Conservation (phyloP, 1,284 basidiomycete genomes). For the Leccinum ponderosum region DNA sequence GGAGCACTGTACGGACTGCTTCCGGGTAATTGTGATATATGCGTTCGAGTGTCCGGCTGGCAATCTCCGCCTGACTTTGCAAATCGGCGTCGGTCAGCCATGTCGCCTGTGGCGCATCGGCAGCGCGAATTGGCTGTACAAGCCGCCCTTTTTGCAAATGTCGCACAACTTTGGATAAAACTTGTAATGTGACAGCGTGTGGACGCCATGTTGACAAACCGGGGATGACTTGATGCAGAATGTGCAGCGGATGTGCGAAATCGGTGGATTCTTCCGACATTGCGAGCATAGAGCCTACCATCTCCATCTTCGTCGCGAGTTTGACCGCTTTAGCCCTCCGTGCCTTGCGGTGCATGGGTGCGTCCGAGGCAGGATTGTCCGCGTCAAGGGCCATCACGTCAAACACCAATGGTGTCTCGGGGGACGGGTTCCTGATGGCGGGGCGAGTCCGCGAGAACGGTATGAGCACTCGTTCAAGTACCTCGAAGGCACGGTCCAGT, state of each 20-base stretch:
- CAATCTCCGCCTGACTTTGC: constrained; percentile 31
- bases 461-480: constrained; percentile 64
- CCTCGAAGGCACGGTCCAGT: constrained; percentile 77
- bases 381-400: constrained; percentile 22
- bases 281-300: constrained; percentile 16
- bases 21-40: constrained; percentile 53
- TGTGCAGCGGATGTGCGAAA: constrained; percentile 57
- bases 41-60: constrained; percentile 41
- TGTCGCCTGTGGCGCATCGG: constrained; percentile 16
- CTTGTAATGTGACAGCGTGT: constrained; percentile 49
- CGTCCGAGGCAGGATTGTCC: constrained; percentile 30
- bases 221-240: constrained; percentile 63
- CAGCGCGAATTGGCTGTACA: constrained; percentile 42
- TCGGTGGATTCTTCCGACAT: constrained; percentile 33
- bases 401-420: constrained; percentile 50
- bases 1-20: constrained; percentile 43
- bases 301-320: constrained; percentile 15
- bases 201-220: constrained; percentile 66
- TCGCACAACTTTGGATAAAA: constrained; percentile 46
- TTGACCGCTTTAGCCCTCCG: constrained; percentile 28
- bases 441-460: constrained; percentile 50
- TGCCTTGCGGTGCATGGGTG: constrained; percentile 31
- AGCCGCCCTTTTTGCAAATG: constrained; percentile 53
- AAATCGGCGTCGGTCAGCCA: constrained; percentile 14
- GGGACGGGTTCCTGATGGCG: constrained; percentile 36